Conservation (phyloP, 192 early-diverging fungal genomes). For the Geranomyces variabilis region DNA sequence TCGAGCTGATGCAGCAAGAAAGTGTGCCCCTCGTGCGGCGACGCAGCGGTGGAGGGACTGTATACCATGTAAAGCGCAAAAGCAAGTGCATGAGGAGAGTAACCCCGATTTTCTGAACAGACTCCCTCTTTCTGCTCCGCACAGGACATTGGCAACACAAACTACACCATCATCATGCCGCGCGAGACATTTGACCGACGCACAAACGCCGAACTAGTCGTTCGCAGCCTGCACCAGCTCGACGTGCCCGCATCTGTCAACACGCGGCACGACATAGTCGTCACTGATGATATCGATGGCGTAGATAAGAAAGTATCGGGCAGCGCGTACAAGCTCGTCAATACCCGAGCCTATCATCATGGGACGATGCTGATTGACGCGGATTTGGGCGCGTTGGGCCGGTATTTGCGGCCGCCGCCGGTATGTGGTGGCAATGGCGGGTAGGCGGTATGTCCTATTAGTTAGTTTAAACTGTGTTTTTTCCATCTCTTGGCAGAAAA, state of each 20-base stretch:
- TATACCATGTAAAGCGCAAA: conserved; percentile 84
- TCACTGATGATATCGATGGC: conserved; percentile 62
- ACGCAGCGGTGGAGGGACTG: conserved; percentile 89
- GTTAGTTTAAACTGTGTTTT: too few species aligned
- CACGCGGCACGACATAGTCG: conserved; percentile 85
- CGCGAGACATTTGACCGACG: conserved; percentile 77
- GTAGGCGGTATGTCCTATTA: too few species aligned
- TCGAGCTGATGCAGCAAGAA: conserved; percentile 65
- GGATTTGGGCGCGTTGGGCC: conserved; percentile 64
- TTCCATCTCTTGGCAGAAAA: conserved; percentile 43
- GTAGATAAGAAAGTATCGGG: conserved; percentile 80
- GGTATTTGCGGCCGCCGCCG: conserved; percentile 48
- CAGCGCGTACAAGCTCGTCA: conserved; percentile 90
- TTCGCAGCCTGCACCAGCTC: conserved; percentile 71
- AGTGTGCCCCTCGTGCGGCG: conserved; percentile 84
- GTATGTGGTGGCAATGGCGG: too few species aligned
- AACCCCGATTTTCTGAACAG: too few species aligned
- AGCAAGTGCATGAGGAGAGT: too few species aligned
- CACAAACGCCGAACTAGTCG: conserved; percentile 75
- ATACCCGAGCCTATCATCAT: conserved; percentile 86
- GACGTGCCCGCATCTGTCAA: conserved; percentile 85
- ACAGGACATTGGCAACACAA: conserved; percentile 92
- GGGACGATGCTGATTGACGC: conserved; percentile 98
- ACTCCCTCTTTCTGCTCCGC: too few species aligned
- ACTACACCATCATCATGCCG: conserved; percentile 94